Evolutionary conservation across 176 grass and related monocot genomes (phyloP).

Genomic region (Pontederia crassipes): DNA sequence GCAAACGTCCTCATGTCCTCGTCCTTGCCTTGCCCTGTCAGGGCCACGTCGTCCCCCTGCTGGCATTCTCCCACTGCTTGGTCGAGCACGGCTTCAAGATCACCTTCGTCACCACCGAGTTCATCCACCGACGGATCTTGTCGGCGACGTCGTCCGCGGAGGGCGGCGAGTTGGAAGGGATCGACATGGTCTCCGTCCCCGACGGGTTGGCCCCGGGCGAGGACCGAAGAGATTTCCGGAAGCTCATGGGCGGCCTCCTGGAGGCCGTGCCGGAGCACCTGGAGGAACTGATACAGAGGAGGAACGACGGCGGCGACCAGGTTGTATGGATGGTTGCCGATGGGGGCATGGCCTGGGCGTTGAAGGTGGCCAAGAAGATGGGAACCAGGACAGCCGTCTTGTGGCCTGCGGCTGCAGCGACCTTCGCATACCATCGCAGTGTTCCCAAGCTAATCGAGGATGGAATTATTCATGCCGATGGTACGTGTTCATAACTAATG

Average conservation of each 20-base stretch:
- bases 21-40: constrained; percentile 51
- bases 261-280: background rate
- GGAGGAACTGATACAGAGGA: constrained; percentile 18
- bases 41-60: constrained; percentile 51
- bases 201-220: constrained; percentile 14
- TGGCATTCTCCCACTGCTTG: constrained; percentile 42
- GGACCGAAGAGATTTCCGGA: constrained; percentile 14
- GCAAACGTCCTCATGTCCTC: constrained; percentile 15
- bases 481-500: constrained; percentile 25
- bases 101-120: constrained; percentile 55
- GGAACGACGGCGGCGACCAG: constrained; percentile 1
- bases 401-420: constrained; percentile 24
- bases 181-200: constrained; percentile 9
- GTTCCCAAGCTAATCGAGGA: constrained; percentile 22
- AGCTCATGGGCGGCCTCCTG: background rate
- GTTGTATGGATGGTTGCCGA: constrained; percentile 35
- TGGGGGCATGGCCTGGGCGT: constrained; percentile 22
- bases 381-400: constrained; percentile 22
- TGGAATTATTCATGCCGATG: constrained; percentile 42
- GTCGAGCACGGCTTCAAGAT: constrained; percentile 31
- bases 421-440: background rate
- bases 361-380: constrained; percentile 18
- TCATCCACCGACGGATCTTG: constrained; percentile 23
- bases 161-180: background rate
- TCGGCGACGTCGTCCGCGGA: background rate